phyloP scores from a whole-genome alignment of 306 rosid species.

The Styphnolobium japonicum region DNA sequence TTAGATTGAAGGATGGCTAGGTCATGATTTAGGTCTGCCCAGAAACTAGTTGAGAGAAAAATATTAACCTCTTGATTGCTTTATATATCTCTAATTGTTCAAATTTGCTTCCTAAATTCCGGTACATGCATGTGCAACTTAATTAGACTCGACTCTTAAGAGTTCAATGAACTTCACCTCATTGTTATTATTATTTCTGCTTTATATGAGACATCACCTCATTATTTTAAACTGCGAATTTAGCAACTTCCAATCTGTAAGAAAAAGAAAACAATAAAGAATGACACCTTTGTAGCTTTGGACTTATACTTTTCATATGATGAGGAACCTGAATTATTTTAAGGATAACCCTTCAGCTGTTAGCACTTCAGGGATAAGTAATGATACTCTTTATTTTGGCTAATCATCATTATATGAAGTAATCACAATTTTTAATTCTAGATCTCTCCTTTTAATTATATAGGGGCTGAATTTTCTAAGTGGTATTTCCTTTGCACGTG shows the following conservation, averaged over 20 bases:
- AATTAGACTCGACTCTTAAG: neutral
- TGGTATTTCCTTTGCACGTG: neutral
- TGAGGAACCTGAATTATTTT: neutral
- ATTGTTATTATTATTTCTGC: neutral
- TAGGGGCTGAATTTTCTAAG: neutral
- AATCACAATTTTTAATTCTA: neutral
- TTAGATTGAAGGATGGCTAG: too few species aligned
- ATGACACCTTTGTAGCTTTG: neutral
- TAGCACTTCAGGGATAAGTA: neutral
- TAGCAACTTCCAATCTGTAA: neutral
- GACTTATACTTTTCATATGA: neutral
- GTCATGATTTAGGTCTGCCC: neutral
- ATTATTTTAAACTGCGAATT: neutral
- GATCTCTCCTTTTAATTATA: neutral
- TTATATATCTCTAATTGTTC: neutral
- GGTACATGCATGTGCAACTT: neutral
- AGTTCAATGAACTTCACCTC: neutral
- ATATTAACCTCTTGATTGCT: too few species aligned
- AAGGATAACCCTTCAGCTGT: neutral
- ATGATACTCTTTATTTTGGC: neutral
- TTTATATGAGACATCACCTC: neutral
- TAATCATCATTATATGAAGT: neutral
- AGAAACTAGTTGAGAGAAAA: neutral
- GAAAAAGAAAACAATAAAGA: neutral
- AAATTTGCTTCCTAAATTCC: neutral